Conservation (phyloP, 345 rosid species). For the Populus davidiana region DNA sequence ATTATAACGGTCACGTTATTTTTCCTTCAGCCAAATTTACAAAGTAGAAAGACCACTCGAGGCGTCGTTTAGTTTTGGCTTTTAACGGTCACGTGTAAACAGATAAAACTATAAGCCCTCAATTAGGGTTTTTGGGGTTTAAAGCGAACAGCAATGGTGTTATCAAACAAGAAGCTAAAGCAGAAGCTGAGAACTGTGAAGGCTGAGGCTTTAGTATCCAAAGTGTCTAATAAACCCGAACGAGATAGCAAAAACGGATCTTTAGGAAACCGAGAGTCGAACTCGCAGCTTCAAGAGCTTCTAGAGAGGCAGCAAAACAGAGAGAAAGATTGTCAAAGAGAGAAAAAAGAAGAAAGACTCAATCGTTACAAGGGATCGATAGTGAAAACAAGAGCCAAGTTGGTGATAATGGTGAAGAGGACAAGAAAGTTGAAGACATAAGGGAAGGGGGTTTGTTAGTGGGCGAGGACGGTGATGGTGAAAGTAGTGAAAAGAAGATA, state of each 20-base stretch:
- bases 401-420: constrained; percentile 4
- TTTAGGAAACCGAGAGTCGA: constrained; percentile 10
- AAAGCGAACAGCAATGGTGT: constrained; percentile 46
- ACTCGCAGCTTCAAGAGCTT: constrained; percentile 42
- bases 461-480: constrained; percentile 30
- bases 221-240: constrained; percentile 18
- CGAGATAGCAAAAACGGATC: neutral
- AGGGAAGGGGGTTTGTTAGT: constrained; percentile 1
- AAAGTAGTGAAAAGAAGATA: constrained; percentile 12
- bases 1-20: too few relatives aligned
- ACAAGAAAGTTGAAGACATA: neutral
- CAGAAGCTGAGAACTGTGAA: constrained; percentile 58
- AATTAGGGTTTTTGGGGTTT: neutral
- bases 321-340: constrained; percentile 74
- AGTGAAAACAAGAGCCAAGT: neutral
- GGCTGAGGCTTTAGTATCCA: constrained; percentile 34
- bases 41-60: too few relatives aligned
- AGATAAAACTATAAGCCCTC: neutral
- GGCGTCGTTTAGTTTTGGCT: too few relatives aligned
- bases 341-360: constrained; percentile 56
- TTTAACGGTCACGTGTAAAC: too few relatives aligned
- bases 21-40: too few relatives aligned
- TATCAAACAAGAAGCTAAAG: constrained; percentile 92
- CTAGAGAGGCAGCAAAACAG: constrained; percentile 51
- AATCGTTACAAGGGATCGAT: constrained; percentile 26